Evolutionary conservation across 2,329 filamentous ascomycete species (phyloP), one percentile per base, ranked within the genome.

Genomic region (Neonectria coccinea): DNA sequence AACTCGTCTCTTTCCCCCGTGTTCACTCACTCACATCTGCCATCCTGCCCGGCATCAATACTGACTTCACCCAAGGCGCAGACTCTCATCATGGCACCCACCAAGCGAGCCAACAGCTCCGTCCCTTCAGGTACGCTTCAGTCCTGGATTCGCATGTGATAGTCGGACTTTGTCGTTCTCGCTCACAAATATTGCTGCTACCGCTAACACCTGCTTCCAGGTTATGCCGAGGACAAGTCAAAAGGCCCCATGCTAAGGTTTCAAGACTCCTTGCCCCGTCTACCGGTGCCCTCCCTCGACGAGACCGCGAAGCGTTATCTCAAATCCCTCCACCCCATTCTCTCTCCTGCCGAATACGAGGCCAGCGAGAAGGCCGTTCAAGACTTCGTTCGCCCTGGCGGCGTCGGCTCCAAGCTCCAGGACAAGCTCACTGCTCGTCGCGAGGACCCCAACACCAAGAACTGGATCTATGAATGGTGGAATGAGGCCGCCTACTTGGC

Each of bases 401-500:
- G 94, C 42, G 85, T 90, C 56, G 96, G 95, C 66, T 87, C 91
- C 78, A 88, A 89, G 74, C 89, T 99, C 47, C 96, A 99, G 83
- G 91, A 97, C 77, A 92, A 95, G 79, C 85, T 99, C 69, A 75
- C 95, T 56, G 93, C 92, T 63, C 89, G 89, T 68, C 88, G 92
- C 67, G 91, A 93, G 72, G 89, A 97, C 70, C 91, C 94, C 54
- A 90, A 92, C 67, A 83, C 87, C 77, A 93, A 92, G 83, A 99
- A 98, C 82, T 99, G 96, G 96, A 86, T 99, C 62, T 90, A 91
- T 73, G 95, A 99, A 73, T 99, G 96, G 96, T 99, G 96, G 96
- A 98, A 99, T 79, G 89, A 97, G 57, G 89, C 90, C 5, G 96
- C 96, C 63, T 99, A 99, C 82, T 89, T 99, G 70, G 87, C 83